Percentiles rank a stretch among this genome's conserved stretches.
phyloP scores from a whole-genome alignment of 202 grass and related monocot genomes.

The Schoenoplectus tabernaemontani region DNA sequence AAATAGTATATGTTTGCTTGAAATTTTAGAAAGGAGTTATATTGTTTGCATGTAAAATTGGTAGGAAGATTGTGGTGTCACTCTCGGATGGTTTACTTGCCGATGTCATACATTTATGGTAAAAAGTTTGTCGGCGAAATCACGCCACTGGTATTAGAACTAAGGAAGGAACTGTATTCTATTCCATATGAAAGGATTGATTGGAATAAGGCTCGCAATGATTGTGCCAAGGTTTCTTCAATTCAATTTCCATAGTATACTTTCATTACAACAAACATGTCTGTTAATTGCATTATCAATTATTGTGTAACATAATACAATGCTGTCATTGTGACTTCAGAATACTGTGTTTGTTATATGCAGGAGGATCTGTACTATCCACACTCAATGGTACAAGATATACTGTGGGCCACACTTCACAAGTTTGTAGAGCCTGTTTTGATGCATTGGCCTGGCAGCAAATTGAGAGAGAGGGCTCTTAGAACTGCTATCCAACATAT shows the following conservation, averaged over 20 bases:
- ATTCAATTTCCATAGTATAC: neutral
- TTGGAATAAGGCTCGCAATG: slow-evolving; percentile 80
- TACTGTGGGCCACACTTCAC: slow-evolving; percentile 84
- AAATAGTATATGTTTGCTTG: neutral
- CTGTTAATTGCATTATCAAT: neutral
- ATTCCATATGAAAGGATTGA: slow-evolving; percentile 50
- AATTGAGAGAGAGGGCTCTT: slow-evolving; percentile 64
- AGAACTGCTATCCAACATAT: slow-evolving; percentile 63
- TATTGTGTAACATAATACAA: neutral
- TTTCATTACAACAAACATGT: neutral
- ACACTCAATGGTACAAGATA: slow-evolving; percentile 78
- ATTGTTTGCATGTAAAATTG: neutral
- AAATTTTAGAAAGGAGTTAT: neutral
- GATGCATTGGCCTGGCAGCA: slow-evolving; percentile 68
- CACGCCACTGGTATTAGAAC: slow-evolving; percentile 46
- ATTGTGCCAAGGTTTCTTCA: slow-evolving; percentile 71
- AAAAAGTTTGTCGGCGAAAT: slow-evolving; percentile 71
- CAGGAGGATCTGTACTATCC: slow-evolving; percentile 94
- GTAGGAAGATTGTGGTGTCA: slow-evolving; percentile 90
- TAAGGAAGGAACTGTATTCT: slow-evolving; percentile 72
- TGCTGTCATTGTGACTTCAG: slow-evolving; percentile 1
- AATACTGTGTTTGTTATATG: slow-evolving; percentile 17
- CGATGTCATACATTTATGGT: slow-evolving; percentile 86
- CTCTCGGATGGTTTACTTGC: slow-evolving; percentile 85
- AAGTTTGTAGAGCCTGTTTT: slow-evolving; percentile 83